Percentiles rank a stretch among this genome's conserved stretches.
Evolutionary conservation across 768 basidiomycete genomes (phyloP).

Genomic region (Termitomyces sp.): DNA sequence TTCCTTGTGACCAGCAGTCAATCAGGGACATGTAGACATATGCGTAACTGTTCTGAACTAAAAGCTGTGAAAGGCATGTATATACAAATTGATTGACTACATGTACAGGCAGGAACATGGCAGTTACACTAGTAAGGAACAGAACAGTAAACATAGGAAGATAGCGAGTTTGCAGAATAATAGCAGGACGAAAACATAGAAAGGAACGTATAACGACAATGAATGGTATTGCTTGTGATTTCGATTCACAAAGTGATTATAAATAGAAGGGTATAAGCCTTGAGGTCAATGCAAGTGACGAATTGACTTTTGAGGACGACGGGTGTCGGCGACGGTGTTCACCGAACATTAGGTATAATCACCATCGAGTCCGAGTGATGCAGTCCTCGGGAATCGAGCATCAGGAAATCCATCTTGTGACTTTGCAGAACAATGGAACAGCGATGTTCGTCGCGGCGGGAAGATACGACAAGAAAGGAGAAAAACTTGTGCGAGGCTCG

Average conservation of each 20-base stretch:
- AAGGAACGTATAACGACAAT: background rate
- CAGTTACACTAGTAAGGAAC: background rate
- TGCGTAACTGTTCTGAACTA: background rate
- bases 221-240: background rate
- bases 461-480: background rate
- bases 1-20: background rate
- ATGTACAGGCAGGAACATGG: background rate
- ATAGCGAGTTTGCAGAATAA: background rate
- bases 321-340: background rate
- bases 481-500: background rate
- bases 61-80: background rate
- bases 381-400: background rate
- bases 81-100: background rate
- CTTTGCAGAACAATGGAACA: background rate
- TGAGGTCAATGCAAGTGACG: background rate
- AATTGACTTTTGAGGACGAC: background rate
- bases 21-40: background rate
- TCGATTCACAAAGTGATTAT: background rate
- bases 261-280: background rate
- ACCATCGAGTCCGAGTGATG: background rate
- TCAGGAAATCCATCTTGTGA: background rate
- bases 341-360: background rate
- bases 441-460: background rate
- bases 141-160: background rate
- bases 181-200: background rate